These are phyloP conservation scores for Manihot esculenta DNA, from an alignment of 441 rosid genomes.

Conservation along the genomic window DNA sequence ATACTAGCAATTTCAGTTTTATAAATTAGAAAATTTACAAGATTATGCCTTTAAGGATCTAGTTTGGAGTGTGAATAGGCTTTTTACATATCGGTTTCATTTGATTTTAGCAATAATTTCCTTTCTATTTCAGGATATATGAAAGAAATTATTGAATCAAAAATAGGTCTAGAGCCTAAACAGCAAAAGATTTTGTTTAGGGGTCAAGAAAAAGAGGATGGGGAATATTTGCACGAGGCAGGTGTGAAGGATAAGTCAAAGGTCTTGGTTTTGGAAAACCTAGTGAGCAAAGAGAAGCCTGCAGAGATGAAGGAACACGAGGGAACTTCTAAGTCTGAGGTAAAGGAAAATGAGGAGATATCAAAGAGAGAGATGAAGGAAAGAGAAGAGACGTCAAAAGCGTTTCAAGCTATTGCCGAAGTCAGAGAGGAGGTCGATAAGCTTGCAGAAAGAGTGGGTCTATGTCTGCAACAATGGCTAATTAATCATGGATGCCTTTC, in stretches of 20 bases:
- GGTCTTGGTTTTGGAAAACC: slow-evolving; percentile 53
- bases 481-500: background rate
- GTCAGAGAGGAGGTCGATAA: slow-evolving; percentile 60
- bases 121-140: slow-evolving; percentile 47
- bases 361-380: slow-evolving; percentile 29
- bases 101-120: slow-evolving; percentile 2
- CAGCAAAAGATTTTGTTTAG: slow-evolving; percentile 59
- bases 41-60: background rate
- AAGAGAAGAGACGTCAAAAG: slow-evolving; percentile 49
- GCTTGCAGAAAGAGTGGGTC: slow-evolving; percentile 69
- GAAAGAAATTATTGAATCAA: slow-evolving; percentile 48
- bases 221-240: slow-evolving; percentile 46
- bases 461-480: background rate
- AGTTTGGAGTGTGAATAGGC: background rate
- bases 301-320: slow-evolving; percentile 25
- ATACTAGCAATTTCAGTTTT: background rate
- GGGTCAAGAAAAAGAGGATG: slow-evolving; percentile 65
- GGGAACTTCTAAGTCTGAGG: slow-evolving; percentile 20
- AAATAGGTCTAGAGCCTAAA: slow-evolving; percentile 44
- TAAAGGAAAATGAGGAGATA: slow-evolving; percentile 37
- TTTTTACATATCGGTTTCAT: background rate
- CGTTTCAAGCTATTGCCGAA: slow-evolving; percentile 48
- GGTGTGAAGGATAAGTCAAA: slow-evolving; percentile 65
- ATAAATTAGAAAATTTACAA: background rate
- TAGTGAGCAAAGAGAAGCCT: slow-evolving; percentile 28